A percentile compares a stretch with the other conserved stretches of the same genome.
These are phyloP conservation scores for Venturia oleaginea DNA, from an alignment of 2,329 filamentous ascomycete species.

Conservation along the genomic window DNA sequence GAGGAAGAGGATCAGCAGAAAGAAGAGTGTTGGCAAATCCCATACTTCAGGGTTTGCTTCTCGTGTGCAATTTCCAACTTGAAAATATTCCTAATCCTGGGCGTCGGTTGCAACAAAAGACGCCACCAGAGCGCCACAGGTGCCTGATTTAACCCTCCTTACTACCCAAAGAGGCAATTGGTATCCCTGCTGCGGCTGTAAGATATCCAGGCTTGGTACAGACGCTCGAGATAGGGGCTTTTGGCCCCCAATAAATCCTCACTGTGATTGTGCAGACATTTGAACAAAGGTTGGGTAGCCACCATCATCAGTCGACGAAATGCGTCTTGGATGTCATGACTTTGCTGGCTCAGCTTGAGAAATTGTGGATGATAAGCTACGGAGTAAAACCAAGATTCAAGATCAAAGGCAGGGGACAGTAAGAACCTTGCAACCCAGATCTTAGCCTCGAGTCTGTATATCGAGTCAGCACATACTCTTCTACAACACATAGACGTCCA, in stretches of 20 bases:
- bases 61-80: neutral
- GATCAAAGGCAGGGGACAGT: neutral
- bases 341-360: too few species aligned
- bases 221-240: neutral
- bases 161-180: neutral
- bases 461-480: neutral
- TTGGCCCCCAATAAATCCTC: neutral
- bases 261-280: neutral
- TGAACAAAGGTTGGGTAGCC: neutral
- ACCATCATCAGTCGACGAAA: too few species aligned
- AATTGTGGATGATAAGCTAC: neutral
- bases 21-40: neutral
- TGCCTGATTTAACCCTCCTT: neutral
- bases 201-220: neutral
- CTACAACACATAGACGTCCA: neutral
- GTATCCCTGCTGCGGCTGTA: neutral
- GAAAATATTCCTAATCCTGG: neutral
- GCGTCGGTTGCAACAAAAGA: neutral
- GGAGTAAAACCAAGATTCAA: neutral
- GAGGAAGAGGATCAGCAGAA: neutral
- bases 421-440: neutral
- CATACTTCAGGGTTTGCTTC: neutral
- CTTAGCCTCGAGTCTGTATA: neutral
- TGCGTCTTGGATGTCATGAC: too few species aligned
- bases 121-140: neutral